Base-by-base conservation (phyloP, 2,329 filamentous ascomycete species). In the Venturia asperata region DNA sequence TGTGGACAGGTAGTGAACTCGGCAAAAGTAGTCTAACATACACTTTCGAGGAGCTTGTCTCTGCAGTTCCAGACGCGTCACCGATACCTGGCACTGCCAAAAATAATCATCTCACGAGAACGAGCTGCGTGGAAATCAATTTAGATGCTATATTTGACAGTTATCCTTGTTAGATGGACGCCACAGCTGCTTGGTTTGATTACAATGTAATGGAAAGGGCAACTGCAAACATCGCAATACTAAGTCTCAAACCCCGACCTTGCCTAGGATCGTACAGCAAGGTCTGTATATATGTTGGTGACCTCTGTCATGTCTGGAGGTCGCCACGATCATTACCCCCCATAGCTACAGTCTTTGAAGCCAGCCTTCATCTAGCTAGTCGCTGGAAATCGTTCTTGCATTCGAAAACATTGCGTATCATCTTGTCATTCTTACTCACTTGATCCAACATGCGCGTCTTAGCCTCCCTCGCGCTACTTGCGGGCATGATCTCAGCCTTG, bases 401-500 rank as follows among this genome's bases (percentile, higher is more conserved):
- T 24, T 27, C 9, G 47, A 13, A 41, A 27, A 1, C 7, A 49
- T 24, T 9, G 21, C 27, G 21, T 24, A 27, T 13, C 3, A 24
- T 13, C 21, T 11, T 1, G 13, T 9, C 11, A 21, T 27, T 21
- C 42, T 45, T 10, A 52, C 21, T 49, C 45, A 52, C 13, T 10
- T 5, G 10, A 15, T 37, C 30, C 15, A 58, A 7, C 27, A 58
- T 58, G 52, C 52, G 17, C 17, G 13, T 58, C 30, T 5, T 58
- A 19, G 19, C 27, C 17, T 37, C 52, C 30, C 17, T 58, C 52
- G 52, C 52, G 7, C 15, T 58, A 7, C 52, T 58, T 13, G 30
- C 17, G 7, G 24, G 52, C 52, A 15, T 58, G 24, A 58, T 37
- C 52, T 58, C 52, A 58, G 52, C 52, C 52, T 37, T 58, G 19